Evolutionary conservation across 1,284 basidiomycete species (phyloP), one percentile per base, ranked within the genome.

Genomic region (Tilletia walkeri): DNA sequence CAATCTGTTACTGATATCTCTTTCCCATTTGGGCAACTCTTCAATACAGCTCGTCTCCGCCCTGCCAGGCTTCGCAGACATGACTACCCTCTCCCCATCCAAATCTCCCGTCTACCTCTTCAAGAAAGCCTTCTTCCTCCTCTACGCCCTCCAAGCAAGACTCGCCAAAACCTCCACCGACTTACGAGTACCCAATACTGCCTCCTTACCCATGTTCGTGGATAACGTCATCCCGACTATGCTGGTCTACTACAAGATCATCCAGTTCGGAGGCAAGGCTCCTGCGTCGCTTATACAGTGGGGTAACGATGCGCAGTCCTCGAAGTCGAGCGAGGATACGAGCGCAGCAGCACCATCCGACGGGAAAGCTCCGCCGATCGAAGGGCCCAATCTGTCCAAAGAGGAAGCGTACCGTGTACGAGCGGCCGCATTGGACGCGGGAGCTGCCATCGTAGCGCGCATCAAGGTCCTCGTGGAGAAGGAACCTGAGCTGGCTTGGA

Each of bases 221-320:
- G 93, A 95, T 85, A 93, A 94, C 78, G 91, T 95, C 65, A 84
- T 94, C 4, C 92, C 93, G 1, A 92, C 92, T 6, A 86, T 94
- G 72, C 88, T 94, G 67, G 85, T 92, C 48, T 89, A 92, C 82
- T 85, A 92, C 34, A 90, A 90, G 65, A 87, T 94, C 48, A 84
- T 95, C 74, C 88, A 91, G 79, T 83, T 92, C 45, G 88, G 89
- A 6, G 78, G 77, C 16, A 3, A 59, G 10, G 1, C 49, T 3
- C 38, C 69, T 0, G 24, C 38, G 1, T 48, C 39, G 0, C 73
- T 78, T 68, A n/a, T 72, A 9, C 54, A 16, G 30, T 68, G 74
- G 61, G 47, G 38, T 24, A 67, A 48, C 5, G 20, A 24, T 14
- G 54, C 54, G 20, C 45, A 66, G 30, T 36, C 53, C 20, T 20